phyloP scores from a whole-genome alignment of 1,139 yeast genomes.

The Yamadazyma oceani region DNA sequence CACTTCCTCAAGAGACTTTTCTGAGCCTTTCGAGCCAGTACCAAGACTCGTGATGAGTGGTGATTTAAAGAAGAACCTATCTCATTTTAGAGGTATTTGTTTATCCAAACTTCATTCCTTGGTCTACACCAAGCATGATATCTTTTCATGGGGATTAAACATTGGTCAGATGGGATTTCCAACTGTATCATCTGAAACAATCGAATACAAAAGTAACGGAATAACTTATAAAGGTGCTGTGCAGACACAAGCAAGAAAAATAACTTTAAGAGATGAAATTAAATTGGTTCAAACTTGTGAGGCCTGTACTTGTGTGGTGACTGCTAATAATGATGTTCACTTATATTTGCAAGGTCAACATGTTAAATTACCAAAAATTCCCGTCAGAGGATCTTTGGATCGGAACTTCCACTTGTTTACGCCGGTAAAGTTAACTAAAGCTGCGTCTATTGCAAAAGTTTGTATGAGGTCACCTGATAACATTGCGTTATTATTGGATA shows the following conservation, averaged over 20 bases:
- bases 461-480: conserved; percentile 34
- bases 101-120: conserved; percentile 76
- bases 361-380: conserved; percentile 45
- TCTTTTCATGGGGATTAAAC: conserved; percentile 80
- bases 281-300: conserved; percentile 68
- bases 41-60: conserved; percentile 53
- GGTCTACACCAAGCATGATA: conserved; percentile 51
- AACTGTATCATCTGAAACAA: conserved; percentile 7
- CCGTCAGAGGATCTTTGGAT: conserved; percentile 31
- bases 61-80: conserved; percentile 37
- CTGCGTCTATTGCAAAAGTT: conserved; percentile 32
- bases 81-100: conserved; percentile 50
- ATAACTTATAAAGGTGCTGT: conserved; percentile 33
- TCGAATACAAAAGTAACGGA: conserved; percentile 29
- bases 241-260: conserved; percentile 43
- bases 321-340: conserved; percentile 60
- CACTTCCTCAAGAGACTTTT: conserved; percentile 21
- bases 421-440: conserved; percentile 49
- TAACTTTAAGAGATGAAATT: conserved; percentile 50
- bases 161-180: conserved; percentile 81
- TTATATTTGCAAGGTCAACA: conserved; percentile 61
- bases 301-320: conserved; percentile 65
- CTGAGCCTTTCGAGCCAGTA: conserved; percentile 38
- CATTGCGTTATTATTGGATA: conserved; percentile 47
- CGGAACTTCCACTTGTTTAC: conserved; percentile 53